Evolutionary conservation across 2,329 filamentous ascomycete species (phyloP), one percentile per base, ranked within the genome.

Genomic region (Fusarium pseudograminearum): DNA sequence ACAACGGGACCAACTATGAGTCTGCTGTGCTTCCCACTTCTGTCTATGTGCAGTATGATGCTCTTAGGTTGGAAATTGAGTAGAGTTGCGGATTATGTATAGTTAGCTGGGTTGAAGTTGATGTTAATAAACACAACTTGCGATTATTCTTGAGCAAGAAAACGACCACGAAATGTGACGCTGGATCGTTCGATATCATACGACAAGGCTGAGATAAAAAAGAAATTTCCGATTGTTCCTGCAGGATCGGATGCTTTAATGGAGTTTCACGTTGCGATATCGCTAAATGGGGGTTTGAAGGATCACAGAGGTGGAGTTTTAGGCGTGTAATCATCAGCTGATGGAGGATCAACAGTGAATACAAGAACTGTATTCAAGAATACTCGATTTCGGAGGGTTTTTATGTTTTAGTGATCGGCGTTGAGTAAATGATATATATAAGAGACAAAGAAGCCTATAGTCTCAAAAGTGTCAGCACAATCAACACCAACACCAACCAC

Each of bases 21-120:
- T 84, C 83, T 31, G 88, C 89, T 0, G 52, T 90, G 11, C 69
- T 90, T 58, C 83, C 87, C 0, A 78, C 78, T 44, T 83, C 82
- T 1, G 80, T 88, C 0, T 91, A 91, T 76, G 84, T 91, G 8
- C 88, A 91, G 79, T 91, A 91, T 67, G 89, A 91, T 78, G 88
- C 89, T 4, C 71, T 91, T 73, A 81, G 88, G 52, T 71, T 91
- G 47, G 89, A 91, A 73, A 74, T 90, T 46, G 67, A 76, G n/a
- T 65, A 66, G 26, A 46, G 22, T n/a, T 68, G 24, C 46, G 51
- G 11, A n/a, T 18, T 22, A n/a, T 46, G n/a, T 10, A 20, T 38
- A 14, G 34, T 20, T 38, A 14, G 34, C 20, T 46, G 24, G 26
- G 9, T 38, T 45, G 28, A 46, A 30, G 20, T 20, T 12, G 20